Evolutionary conservation across 1,284 basidiomycete species (phyloP).

Genomic region (Ceratobasidium sp.): DNA sequence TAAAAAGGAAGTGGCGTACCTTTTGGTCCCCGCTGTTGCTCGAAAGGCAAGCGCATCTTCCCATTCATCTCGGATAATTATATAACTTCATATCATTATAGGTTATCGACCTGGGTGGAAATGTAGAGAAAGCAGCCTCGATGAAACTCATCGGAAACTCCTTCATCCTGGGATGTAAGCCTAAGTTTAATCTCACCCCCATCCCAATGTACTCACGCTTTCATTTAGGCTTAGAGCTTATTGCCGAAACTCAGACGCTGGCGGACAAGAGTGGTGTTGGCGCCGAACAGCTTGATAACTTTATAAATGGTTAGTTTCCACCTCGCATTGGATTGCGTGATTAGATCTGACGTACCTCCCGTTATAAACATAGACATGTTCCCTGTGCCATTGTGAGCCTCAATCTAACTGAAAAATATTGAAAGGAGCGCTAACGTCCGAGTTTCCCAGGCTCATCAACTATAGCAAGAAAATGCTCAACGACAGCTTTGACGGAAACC

Average conservation of each 20-base stretch:
- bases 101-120: constrained; percentile 77
- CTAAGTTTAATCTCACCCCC: background rate
- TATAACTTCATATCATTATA: background rate
- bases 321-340: constrained; percentile 45
- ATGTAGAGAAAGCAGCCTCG: constrained; percentile 82
- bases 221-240: constrained; percentile 72
- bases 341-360: constrained; percentile 2
- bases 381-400: constrained; percentile 68
- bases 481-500: constrained; percentile 80
- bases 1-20: constrained; percentile 83
- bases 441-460: constrained; percentile 63
- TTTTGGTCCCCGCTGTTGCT: constrained; percentile 83
- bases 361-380: constrained; percentile 64
- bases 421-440: constrained; percentile 34
- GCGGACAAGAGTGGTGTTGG: constrained; percentile 89
- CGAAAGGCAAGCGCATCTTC: constrained; percentile 63
- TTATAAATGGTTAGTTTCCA: constrained; percentile 67
- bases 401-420: constrained; percentile 50
- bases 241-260: constrained; percentile 85
- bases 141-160: constrained; percentile 86
- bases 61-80: background rate
- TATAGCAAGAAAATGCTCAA: constrained; percentile 77
- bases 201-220: background rate
- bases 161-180: constrained; percentile 68
- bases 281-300: constrained; percentile 62